Conservation (phyloP, 192 early-diverging fungal genomes). For the Coemansia sp. region DNA sequence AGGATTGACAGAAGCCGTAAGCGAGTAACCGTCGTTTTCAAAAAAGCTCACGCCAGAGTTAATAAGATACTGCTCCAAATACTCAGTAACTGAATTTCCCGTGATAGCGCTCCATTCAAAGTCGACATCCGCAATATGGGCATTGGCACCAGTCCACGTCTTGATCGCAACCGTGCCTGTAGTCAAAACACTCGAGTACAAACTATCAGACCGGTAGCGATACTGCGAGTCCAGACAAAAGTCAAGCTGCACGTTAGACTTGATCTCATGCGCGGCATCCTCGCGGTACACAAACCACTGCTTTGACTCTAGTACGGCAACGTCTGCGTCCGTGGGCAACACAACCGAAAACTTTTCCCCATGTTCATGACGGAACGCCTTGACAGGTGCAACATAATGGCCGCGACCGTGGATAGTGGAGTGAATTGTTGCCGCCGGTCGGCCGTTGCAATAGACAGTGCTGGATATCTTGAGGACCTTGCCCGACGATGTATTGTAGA, state of each 20-base stretch:
- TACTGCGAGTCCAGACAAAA: conserved; percentile 77
- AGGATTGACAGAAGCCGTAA: background rate
- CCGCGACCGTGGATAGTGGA: conserved; percentile 83
- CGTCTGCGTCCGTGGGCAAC: conserved; percentile 67
- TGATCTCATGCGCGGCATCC: conserved; percentile 27
- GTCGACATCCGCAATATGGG: no score
- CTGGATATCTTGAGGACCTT: conserved; percentile 80
- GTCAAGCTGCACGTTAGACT: conserved; percentile 59
- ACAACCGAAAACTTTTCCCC: conserved; percentile 69
- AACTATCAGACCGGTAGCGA: conserved; percentile 56
- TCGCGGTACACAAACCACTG: conserved; percentile 68
- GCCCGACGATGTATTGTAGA: conserved; percentile 78
- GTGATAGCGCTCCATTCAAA: conserved; percentile 64
- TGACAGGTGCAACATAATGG: conserved; percentile 65
- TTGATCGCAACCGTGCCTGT: conserved; percentile 60
- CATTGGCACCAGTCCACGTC: conserved; percentile 56
- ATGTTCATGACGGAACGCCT: conserved; percentile 70
- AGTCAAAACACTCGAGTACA: conserved; percentile 69
- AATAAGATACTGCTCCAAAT: conserved; percentile 68
- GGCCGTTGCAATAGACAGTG: conserved; percentile 56
- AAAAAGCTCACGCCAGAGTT: conserved; percentile 72
- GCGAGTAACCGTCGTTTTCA: conserved; percentile 62
- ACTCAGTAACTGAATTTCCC: conserved; percentile 83
- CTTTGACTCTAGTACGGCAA: conserved; percentile 80
- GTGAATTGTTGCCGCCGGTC: conserved; percentile 70